Base-by-base conservation (phyloP, 371 early-diverging fungal genomes). In the Lichtheimia ramosa region DNA sequence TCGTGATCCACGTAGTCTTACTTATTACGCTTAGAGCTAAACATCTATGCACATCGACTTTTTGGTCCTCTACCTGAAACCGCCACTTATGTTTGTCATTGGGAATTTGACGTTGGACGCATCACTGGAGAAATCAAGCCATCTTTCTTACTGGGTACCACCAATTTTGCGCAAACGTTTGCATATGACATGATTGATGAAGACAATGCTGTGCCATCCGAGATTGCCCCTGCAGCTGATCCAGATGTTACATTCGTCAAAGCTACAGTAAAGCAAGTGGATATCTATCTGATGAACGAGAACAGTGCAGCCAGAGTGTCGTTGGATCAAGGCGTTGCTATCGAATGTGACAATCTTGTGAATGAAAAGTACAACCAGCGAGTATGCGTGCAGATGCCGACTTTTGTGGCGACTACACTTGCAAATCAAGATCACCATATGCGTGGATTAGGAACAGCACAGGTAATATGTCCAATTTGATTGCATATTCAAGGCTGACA, bases 31-130 rank as follows among this genome's bases (percentile, higher is more conserved):
- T n/a, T 62, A 83, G 88, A 85, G 18, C 62, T 87, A 7, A 77
- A 77, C 23, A 75, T 89, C 12, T 82, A 85, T 48, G 87, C 83
- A 0, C 92, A 91, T 63, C 83, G 91, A 14, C 61, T 93, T 14
- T 90, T 88, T 66, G 94, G 93, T 0, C 92, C 90, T 2, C 67
- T 84, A 13, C 93, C 94, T 0, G 77, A 84, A 18, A 87, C 74
- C 12, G 70, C 81, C 0, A 87, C 87, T 0, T 93, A 92, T 68
- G 84, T 89, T 0, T 84, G 85, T 34, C 86, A 91, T 63, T 92
- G 90, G 89, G 83, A 85, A 14, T 71, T 92, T 50, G 82, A 85
- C 48, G 62, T 89, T 20, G 92, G 89, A 3, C 66, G 78, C 3
- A 83, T 94, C 23, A 73, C 73, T n/a, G 94, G 92, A 15, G 87